phyloP scores from a whole-genome alignment of 2,329 filamentous ascomycete species.

The Monosporascus sp. region DNA sequence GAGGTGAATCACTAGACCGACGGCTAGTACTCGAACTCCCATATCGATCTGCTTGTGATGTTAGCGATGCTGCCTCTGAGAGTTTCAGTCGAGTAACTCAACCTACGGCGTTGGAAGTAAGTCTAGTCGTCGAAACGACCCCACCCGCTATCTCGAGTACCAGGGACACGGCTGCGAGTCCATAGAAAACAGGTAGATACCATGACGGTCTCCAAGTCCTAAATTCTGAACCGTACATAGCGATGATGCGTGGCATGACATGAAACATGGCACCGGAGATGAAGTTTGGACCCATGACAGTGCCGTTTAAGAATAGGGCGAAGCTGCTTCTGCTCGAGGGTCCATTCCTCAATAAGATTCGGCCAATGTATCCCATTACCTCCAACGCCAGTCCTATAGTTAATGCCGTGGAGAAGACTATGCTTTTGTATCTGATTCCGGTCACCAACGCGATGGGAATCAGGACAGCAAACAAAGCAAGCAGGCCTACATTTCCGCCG shows the following conservation, averaged over 20 bases:
- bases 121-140: constrained; percentile 31
- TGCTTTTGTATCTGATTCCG: constrained; percentile 34
- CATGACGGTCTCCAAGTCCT: constrained; percentile 28
- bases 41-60: constrained; percentile 12
- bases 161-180: constrained; percentile 15
- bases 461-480: constrained; percentile 34
- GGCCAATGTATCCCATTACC: constrained; percentile 40
- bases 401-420: constrained; percentile 34
- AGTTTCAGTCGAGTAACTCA: neutral
- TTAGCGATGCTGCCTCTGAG: neutral
- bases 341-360: constrained; percentile 34
- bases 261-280: constrained; percentile 39
- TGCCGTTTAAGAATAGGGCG: constrained; percentile 40
- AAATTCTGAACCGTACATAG: constrained; percentile 39
- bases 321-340: constrained; percentile 32
- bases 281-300: constrained; percentile 40
- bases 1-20: constrained; percentile 40
- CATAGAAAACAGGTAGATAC: constrained; percentile 22
- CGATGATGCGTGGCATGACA: constrained; percentile 40
- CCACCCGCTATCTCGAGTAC: constrained; percentile 35
- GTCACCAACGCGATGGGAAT: constrained; percentile 32
- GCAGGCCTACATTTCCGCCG: constrained; percentile 34
- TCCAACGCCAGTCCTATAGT: constrained; percentile 37
- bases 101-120: constrained; percentile 30
- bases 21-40: constrained; percentile 34